phyloP scores from a whole-genome alignment of 768 basidiomycete genomes.

The Collybia nuda region DNA sequence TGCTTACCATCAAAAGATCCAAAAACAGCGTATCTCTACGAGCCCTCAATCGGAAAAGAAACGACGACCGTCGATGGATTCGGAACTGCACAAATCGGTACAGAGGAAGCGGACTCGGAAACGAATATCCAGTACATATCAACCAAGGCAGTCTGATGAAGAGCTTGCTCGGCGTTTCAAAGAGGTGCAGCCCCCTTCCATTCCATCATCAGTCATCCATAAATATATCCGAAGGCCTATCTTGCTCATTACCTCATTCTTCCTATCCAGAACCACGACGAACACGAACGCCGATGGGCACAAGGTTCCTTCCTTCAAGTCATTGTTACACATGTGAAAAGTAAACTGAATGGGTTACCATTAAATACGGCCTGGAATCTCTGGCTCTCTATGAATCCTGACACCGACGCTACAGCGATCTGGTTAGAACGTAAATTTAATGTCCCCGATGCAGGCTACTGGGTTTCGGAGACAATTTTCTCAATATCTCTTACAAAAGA shows the following conservation, averaged over 20 bases:
- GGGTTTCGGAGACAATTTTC: conserved; percentile 60
- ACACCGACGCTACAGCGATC: conserved; percentile 73
- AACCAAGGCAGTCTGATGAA: conserved; percentile 58
- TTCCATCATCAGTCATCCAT: conserved; percentile 10
- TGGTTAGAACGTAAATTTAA: conserved; percentile 81
- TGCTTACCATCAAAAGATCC: conserved; percentile 55
- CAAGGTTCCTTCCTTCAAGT: conserved; percentile 64
- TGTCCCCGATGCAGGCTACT: conserved; percentile 60
- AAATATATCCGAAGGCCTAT: conserved; percentile 16
- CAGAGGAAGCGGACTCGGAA: conserved; percentile 40
- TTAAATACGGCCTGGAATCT: conserved; percentile 51
- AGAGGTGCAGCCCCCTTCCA: conserved; percentile 49
- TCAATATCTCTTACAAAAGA: conserved; percentile 48
- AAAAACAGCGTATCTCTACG: conserved; percentile 15
- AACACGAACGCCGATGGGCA: conserved; percentile 74
- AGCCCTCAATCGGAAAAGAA: conserved; percentile 28
- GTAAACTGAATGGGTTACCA: conserved; percentile 24
- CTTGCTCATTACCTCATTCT: conserved; percentile 12
- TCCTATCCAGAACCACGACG: conserved; percentile 61
- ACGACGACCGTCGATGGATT: conserved; percentile 25
- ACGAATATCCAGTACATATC: conserved; percentile 44
- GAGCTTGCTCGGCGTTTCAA: conserved; percentile 64
- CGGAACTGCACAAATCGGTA: conserved; percentile 15
- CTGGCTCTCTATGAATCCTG: conserved; percentile 77
- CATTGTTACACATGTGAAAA: conserved; percentile 38